Conservation (phyloP, 805 yeast species). For the Barnettozyma botsteinii region DNA sequence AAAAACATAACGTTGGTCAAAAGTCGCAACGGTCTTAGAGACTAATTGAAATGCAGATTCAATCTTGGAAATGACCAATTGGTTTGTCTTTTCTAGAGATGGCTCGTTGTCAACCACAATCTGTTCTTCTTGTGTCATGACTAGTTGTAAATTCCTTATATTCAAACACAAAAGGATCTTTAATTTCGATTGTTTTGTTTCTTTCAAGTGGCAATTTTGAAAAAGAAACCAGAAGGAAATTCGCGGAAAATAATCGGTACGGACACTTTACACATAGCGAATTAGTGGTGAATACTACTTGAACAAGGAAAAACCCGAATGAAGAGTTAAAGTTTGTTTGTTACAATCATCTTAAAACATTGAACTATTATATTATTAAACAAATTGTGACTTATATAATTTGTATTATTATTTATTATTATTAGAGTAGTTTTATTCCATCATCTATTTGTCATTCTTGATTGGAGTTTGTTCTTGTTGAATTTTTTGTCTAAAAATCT, state of each 20-base stretch:
- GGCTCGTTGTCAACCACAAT: constrained; percentile 24
- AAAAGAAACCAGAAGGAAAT: neutral
- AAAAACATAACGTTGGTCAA: constrained; percentile 84
- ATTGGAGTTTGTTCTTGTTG: neutral
- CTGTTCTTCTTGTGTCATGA: constrained; percentile 22
- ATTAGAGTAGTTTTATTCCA: too few species aligned
- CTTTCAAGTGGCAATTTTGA: constrained; percentile 4
- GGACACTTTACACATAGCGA: neutral
- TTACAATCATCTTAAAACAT: too few species aligned
- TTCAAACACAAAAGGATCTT: neutral
- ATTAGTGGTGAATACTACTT: too few species aligned
- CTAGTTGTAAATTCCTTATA: too few species aligned
- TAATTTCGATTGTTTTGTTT: neutral
- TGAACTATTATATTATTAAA: too few species aligned
- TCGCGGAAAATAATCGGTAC: neutral
- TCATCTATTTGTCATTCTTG: neutral
- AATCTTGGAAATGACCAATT: constrained; percentile 27
- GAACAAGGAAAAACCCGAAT: too few species aligned
- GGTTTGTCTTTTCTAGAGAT: constrained; percentile 28
- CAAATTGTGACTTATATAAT: too few species aligned
- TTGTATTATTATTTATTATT: too few species aligned
- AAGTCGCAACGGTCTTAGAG: constrained; percentile 56
- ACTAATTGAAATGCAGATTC: constrained; percentile 30
- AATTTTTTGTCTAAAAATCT: constrained; percentile 6
- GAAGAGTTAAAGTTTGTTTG: too few species aligned